Evolutionary conservation across 176 grass and related monocot species (phyloP).

Genomic region (Eleusine indica): DNA sequence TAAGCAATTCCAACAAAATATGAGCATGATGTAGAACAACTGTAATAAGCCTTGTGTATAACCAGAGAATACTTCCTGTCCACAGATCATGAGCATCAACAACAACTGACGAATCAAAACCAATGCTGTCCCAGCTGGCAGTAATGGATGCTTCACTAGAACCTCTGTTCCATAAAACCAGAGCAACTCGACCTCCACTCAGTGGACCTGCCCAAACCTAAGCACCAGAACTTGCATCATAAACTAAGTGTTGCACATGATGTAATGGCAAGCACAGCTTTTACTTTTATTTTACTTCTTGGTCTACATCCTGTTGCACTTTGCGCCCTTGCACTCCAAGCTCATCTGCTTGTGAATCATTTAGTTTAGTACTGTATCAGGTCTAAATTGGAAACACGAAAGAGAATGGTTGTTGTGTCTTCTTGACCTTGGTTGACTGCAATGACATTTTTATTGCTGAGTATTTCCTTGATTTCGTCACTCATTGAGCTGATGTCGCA

Average conservation of each 20-base stretch:
- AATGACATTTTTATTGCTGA: conserved; percentile 73
- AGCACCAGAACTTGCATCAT: conserved; percentile 9
- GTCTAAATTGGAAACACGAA: conserved; percentile 3
- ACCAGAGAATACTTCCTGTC: conserved; percentile 46
- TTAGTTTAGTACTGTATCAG: conserved; percentile 7
- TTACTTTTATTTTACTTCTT: conserved; percentile 34
- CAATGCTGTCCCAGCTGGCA: conserved; percentile 46
- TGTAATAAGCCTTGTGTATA: neutral
- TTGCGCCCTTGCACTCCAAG: conserved; percentile 62
- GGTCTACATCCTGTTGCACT: conserved; percentile 39
- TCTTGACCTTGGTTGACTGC: conserved; percentile 74
- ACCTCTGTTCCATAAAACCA: conserved; percentile 61
- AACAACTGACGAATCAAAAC: conserved; percentile 38
- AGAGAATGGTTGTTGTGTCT: neutral
- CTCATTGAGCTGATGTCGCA: conserved; percentile 61
- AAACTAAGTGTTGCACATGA: neutral
- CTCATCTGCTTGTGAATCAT: conserved; percentile 34
- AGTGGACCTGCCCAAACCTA: conserved; percentile 63
- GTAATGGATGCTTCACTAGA: conserved; percentile 33
- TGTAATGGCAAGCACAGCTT: neutral
- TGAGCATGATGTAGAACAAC: neutral
- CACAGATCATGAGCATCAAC: conserved; percentile 57
- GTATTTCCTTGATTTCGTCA: conserved; percentile 49
- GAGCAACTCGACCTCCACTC: conserved; percentile 40
- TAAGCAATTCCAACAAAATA: neutral